These are phyloP conservation scores for Coemansia sp. DNA, from an alignment of 371 early-diverging fungal species.

Conservation along the genomic window DNA sequence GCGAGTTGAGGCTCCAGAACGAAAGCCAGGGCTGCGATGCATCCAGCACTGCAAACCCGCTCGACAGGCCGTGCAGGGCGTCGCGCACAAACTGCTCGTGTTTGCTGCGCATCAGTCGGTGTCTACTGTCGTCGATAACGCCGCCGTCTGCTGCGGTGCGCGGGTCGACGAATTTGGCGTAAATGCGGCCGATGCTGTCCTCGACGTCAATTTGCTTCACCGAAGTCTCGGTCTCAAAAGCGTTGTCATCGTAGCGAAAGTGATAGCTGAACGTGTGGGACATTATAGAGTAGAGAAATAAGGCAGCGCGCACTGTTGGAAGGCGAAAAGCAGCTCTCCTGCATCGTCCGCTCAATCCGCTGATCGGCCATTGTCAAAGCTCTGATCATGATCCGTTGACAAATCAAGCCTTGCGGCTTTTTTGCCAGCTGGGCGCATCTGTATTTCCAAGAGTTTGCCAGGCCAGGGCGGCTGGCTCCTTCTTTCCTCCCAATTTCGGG, in stretches of 20 bases:
- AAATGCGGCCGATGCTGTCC: constrained; percentile 41
- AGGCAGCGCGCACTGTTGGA: not conserved
- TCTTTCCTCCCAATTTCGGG: constrained; percentile 33
- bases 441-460: too few species aligned
- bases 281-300: constrained; percentile 13
- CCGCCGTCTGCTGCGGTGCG: constrained; percentile 23
- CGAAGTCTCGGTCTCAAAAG: constrained; percentile 55
- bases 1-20: constrained; percentile 87
- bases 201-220: constrained; percentile 52
- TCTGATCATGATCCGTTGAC: not conserved
- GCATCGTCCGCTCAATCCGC: not conserved
- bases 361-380: too few species aligned
- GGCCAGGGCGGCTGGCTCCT: constrained; percentile 2
- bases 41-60: constrained; percentile 74
- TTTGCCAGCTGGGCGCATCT: too few species aligned
- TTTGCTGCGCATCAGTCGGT: constrained; percentile 29
- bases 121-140: constrained; percentile 27
- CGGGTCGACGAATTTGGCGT: constrained; percentile 16
- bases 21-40: constrained; percentile 90
- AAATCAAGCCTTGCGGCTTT: not conserved
- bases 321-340: not conserved
- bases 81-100: constrained; percentile 63
- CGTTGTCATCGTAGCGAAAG: constrained; percentile 54
- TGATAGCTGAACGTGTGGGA: constrained; percentile 37
- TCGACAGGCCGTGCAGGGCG: constrained; percentile 57